Evolutionary conservation across 208 protist genomes (phyloP).

Genomic region (Trypanosoma congolense): DNA sequence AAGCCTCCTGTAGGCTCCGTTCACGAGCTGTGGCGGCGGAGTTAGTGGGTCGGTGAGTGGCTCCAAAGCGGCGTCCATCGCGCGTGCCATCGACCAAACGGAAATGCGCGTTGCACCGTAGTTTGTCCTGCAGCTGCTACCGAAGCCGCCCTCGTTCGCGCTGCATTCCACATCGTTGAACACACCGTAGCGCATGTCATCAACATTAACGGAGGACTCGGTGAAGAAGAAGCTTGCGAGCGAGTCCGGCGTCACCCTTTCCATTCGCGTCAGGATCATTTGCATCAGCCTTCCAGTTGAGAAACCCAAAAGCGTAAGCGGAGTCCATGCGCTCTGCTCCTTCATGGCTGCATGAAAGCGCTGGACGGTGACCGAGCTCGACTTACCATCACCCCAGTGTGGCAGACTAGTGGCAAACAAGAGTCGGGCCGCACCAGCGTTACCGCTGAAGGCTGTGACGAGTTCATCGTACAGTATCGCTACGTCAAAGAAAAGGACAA

Average conservation of each 20-base stretch:
- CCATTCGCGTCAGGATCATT: not conserved
- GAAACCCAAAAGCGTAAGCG: constrained; percentile 1
- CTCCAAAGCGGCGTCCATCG: constrained; percentile 20
- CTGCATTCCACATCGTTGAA: constrained; percentile 6
- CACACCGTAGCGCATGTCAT: constrained; percentile 20
- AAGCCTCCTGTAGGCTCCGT: not conserved
- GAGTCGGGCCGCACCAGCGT: not conserved
- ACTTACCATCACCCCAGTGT: constrained; percentile 5
- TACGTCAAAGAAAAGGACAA: constrained; percentile 1
- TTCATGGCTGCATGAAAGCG: not conserved
- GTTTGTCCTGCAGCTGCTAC: constrained; percentile 33
- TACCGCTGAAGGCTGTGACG: not conserved
- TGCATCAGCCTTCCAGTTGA: not conserved
- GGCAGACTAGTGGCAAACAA: constrained; percentile 8
- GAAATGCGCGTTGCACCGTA: constrained; percentile 7
- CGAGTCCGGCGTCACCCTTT: not conserved
- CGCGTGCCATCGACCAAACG: constrained; percentile 15
- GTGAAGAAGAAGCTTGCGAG: constrained; percentile 12
- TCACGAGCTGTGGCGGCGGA: constrained; percentile 21
- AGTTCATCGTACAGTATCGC: not conserved
- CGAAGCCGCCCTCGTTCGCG: not conserved
- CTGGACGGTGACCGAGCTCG: not conserved
- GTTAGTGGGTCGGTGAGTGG: constrained; percentile 8
- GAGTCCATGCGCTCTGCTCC: not conserved
- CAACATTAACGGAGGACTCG: constrained; percentile 6